Evolutionary conservation across 2,329 filamentous ascomycete genomes (phyloP).

Genomic region (Neurospora sp.): DNA sequence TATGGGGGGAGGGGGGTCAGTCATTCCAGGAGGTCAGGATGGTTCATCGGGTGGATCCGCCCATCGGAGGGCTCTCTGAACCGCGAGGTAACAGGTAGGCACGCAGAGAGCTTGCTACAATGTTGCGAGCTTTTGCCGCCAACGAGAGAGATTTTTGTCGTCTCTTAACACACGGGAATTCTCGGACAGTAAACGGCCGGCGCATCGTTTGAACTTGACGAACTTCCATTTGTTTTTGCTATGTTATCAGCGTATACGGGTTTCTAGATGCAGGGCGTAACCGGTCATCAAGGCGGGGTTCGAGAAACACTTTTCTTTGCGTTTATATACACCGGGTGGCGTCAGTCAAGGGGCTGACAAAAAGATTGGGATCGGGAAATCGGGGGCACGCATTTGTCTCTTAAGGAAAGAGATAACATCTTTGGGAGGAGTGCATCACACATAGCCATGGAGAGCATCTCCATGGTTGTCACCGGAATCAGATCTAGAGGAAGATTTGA

Average conservation of each 20-base stretch:
- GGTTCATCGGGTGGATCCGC: conserved; percentile 1
- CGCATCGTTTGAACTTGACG: neutral
- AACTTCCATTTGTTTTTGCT: neutral
- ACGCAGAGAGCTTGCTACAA: neutral
- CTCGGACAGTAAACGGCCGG: neutral
- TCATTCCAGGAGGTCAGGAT: conserved; percentile 2
- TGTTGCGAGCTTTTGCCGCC: neutral
- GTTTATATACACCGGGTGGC: neutral
- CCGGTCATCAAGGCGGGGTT: neutral
- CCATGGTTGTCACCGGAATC: neutral
- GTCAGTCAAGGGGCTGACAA: neutral
- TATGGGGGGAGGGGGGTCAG: neutral
- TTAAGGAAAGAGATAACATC: neutral
- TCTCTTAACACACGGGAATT: neutral
- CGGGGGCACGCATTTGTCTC: neutral
- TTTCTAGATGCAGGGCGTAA: conserved; percentile 3
- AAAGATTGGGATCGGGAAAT: neutral
- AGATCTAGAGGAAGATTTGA: neutral
- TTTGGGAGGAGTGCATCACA: neutral
- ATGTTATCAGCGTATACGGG: neutral
- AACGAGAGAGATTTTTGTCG: neutral
- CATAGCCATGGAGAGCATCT: neutral
- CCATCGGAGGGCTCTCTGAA: conserved; percentile 1
- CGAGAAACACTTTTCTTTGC: neutral
- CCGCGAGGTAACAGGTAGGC: conserved; percentile 3